Base-by-base conservation (phyloP, 2,329 filamentous ascomycete species). In the Cladosporium cucumerinum region DNA sequence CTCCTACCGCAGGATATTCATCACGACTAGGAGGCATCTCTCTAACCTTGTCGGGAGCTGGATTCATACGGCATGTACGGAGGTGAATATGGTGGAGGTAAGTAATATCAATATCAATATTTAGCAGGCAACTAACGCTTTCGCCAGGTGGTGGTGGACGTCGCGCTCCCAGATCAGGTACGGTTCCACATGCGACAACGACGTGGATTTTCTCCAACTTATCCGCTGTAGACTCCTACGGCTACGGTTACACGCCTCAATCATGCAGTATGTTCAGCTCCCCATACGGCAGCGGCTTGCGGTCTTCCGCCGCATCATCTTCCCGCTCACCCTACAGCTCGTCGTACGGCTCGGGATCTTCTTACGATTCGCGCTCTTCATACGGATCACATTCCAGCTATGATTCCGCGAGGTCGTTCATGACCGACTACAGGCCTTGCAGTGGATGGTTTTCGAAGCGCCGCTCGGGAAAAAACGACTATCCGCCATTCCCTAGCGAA, bases 21-120 rank as follows among this genome's bases (percentile, higher is more conserved):
- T 46, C 39, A 46, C n/a, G 7, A 46, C 7, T 2, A 21, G 8
- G 12, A 6, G 18, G n/a, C n/a, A n/a, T 16, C 6, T 43, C 6
- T 43, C 18, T 11, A n/a, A 46, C n/a, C 5, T 2, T 8, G 18
- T 14, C 14, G 2, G 7, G n/a, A 21, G n/a, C 39, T 46, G 5
- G 7, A 46, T 46, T 58, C 34, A 5, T 36, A 43, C 21, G 55
- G 55, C 55, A 58, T 58, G 55, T 58, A 58, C 36, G 30, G 32
- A 23, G 54, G 54, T 14, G 16, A 23, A 5, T 6, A 28, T 21
- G 23, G 55, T 18, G 32, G 21, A n/a, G 55, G 55, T 43, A 39
- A 39, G 28, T 14, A 10, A 46, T 21, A 46, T 4, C 39, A 21
- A 21, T 8, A 8, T 21, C 8, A 5, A 6, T 2, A 21, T 21